These are phyloP conservation scores for Trichoderma polysporum DNA, from an alignment of 2,329 filamentous ascomycete species.

Conservation along the genomic window DNA sequence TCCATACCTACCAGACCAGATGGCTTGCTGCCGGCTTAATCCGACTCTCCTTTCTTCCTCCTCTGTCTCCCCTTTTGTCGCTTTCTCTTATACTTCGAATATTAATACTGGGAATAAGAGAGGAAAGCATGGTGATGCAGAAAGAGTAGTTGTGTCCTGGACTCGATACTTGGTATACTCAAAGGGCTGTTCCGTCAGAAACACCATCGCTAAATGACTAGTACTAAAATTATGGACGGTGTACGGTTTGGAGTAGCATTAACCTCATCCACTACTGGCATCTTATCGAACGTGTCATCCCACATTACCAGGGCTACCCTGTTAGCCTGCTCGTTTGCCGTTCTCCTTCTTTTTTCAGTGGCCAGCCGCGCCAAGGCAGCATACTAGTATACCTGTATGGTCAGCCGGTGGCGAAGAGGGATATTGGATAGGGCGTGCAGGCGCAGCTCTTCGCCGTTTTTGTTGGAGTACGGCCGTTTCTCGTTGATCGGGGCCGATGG, in stretches of 20 bases:
- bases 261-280: constrained; percentile 12
- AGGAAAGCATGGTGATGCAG: neutral
- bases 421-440: neutral
- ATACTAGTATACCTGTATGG: neutral
- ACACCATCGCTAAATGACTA: neutral
- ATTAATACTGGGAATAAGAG: neutral
- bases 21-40: neutral
- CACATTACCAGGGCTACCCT: neutral
- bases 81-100: neutral
- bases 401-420: constrained; percentile 12
- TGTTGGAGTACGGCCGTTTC: neutral
- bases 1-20: neutral
- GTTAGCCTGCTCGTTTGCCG: constrained; percentile 10
- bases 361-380: constrained; percentile 4
- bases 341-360: neutral
- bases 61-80: neutral
- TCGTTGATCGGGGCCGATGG: constrained; percentile 5
- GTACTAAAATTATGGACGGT: neutral
- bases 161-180: neutral
- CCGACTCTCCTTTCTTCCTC: neutral
- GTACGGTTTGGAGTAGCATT: constrained; percentile 1
- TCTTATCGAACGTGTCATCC: constrained; percentile 12
- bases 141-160: neutral
- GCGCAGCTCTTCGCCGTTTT: neutral
- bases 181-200: neutral